Evolutionary conservation across 2,329 filamentous ascomycete species (phyloP).

Genomic region (Samsoniella hepiali): DNA sequence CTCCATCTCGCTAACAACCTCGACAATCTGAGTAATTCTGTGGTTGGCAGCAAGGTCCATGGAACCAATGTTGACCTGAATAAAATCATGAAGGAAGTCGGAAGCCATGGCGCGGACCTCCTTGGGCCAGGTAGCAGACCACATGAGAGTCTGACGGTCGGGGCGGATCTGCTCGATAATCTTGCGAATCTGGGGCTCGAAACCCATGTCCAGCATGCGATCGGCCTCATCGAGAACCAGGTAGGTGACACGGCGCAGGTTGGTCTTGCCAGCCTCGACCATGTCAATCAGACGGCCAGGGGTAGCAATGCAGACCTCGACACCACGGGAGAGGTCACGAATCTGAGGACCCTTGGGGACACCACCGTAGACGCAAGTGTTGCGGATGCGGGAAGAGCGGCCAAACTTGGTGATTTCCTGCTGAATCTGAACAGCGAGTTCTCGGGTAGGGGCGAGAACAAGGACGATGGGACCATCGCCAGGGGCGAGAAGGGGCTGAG

Average conservation of each 20-base stretch:
- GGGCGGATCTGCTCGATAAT: slow-evolving; percentile 97
- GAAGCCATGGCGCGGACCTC: slow-evolving; percentile 89
- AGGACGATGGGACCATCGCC: slow-evolving; percentile 96
- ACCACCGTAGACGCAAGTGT: slow-evolving; percentile 98
- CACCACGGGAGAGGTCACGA: slow-evolving; percentile 87
- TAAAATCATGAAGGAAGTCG: slow-evolving; percentile 92
- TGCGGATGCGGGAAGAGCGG: slow-evolving; percentile 94
- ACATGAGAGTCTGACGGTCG: slow-evolving; percentile 99
- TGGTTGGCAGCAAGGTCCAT: slow-evolving; percentile 96
- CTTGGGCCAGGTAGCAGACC: slow-evolving; percentile 99
- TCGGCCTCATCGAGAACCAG: slow-evolving; percentile 98
- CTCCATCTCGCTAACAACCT: slow-evolving; percentile 93
- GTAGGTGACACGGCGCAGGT: slow-evolving; percentile 96
- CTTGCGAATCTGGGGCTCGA: slow-evolving; percentile 98
- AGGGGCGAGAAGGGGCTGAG: slow-evolving; percentile 89
- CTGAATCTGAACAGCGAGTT: slow-evolving; percentile 97
- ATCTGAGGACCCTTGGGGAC: slow-evolving; percentile 98
- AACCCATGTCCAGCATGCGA: slow-evolving; percentile 99
- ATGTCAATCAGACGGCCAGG: slow-evolving; percentile 98
- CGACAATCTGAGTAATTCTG: slow-evolving; percentile 95
- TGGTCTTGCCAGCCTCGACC: slow-evolving; percentile 96
- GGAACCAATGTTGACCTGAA: slow-evolving; percentile 98
- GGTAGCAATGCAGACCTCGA: slow-evolving; percentile 98
- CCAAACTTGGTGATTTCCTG: slow-evolving; percentile 98
- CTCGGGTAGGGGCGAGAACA: slow-evolving; percentile 92